These are phyloP conservation scores for Posidonia australis DNA, from an alignment of 106 monocot genomes.

Conservation along the genomic window DNA sequence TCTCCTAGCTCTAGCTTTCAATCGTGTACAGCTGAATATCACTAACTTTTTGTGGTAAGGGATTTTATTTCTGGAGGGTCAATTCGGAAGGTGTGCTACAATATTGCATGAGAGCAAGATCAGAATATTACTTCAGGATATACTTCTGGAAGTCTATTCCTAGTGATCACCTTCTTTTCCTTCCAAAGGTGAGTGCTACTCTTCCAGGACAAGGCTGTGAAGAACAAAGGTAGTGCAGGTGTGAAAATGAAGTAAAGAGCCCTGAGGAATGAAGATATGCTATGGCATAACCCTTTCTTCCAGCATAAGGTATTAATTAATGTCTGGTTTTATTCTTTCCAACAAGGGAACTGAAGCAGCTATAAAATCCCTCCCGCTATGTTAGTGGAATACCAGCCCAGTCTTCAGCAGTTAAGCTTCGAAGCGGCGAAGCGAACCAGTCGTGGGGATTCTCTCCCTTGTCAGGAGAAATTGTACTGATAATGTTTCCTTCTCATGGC, in stretches of 20 bases:
- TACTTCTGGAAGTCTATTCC: no score
- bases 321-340: neutral
- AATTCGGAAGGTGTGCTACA: no score
- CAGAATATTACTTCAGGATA: no score
- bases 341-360: neutral
- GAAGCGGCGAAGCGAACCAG: neutral
- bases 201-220: neutral
- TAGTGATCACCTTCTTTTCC: neutral
- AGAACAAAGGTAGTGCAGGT: neutral
- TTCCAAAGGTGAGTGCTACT: neutral
- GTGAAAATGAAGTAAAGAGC: neutral
- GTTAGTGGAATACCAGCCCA: neutral
- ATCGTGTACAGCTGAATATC: no score
- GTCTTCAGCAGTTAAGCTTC: neutral
- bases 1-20: no score
- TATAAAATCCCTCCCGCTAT: neutral
- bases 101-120: no score
- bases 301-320: neutral
- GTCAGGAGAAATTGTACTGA: neutral
- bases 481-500: neutral
- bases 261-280: neutral
- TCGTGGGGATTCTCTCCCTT: slow-evolving; percentile 5
- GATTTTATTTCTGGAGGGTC: no score
- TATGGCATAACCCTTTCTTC: neutral
- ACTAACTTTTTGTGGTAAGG: no score